These are phyloP conservation scores for Bremia lactucae DNA, from an alignment of 352 stramenopile species.

Conservation along the genomic window DNA sequence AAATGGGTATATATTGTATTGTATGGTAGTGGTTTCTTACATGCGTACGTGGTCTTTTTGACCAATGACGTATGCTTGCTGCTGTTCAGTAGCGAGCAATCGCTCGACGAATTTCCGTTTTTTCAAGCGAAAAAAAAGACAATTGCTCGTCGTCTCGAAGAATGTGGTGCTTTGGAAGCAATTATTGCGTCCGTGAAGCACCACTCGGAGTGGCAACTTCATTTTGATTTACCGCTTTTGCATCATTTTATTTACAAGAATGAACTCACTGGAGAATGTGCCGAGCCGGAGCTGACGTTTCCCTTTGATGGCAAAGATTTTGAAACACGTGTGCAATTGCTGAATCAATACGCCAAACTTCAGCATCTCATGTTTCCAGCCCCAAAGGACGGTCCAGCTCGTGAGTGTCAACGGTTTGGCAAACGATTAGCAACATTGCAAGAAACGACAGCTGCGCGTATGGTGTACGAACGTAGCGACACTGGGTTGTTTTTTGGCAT, in stretches of 20 bases:
- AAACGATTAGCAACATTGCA: slow-evolving; percentile 28
- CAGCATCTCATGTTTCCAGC: slow-evolving; percentile 39
- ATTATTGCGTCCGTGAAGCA: slow-evolving; percentile 30
- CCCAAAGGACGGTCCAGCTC: slow-evolving; percentile 4
- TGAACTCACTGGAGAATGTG: slow-evolving; percentile 51
- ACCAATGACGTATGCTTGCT: slow-evolving; percentile 41
- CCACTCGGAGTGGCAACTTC: slow-evolving; percentile 31
- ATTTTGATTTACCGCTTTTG: slow-evolving; percentile 42
- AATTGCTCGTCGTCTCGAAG: slow-evolving; percentile 27
- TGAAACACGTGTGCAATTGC: slow-evolving; percentile 21
- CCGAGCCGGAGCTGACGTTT: slow-evolving; percentile 27
- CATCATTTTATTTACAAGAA: slow-evolving; percentile 68
- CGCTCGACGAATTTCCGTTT: slow-evolving; percentile 51
- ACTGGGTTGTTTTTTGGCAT: slow-evolving; percentile 39
- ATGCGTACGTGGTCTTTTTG: slow-evolving; percentile 68
- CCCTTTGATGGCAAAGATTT: slow-evolving; percentile 33
- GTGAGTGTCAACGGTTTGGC: slow-evolving; percentile 38
- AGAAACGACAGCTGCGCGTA: slow-evolving; percentile 24
- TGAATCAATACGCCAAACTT: slow-evolving; percentile 47
- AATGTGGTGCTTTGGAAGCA: slow-evolving; percentile 27
- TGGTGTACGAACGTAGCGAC: slow-evolving; percentile 41
- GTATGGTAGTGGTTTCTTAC: slow-evolving; percentile 45
- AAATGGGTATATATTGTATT: no score
- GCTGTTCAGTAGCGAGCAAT: slow-evolving; percentile 59
- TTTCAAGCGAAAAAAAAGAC: slow-evolving; percentile 55